A percentile compares a stretch with the other conserved stretches of the same genome.
Conservation (phyloP, 2,329 filamentous ascomycete species). For the Sporothrix pseudoabietina region DNA sequence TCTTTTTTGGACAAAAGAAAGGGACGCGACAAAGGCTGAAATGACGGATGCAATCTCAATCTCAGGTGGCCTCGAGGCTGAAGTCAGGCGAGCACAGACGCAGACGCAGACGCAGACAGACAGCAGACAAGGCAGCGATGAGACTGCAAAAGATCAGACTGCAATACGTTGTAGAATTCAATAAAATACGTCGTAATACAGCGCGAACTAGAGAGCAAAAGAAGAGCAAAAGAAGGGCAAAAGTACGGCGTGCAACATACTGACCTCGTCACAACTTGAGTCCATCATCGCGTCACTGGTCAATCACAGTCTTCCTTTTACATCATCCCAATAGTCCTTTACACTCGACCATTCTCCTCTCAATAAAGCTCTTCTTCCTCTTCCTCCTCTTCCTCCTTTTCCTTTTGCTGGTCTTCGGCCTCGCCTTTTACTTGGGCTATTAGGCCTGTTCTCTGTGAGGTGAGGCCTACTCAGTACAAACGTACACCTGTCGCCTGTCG, state of each 20-base stretch:
- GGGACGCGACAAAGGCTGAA: neutral
- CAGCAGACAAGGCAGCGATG: neutral
- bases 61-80: neutral
- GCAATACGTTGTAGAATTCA: neutral
- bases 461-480: neutral
- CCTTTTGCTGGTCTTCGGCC: neutral
- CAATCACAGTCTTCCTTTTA: neutral
- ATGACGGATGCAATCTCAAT: neutral
- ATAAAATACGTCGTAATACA: neutral
- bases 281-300: neutral
- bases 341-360: neutral
- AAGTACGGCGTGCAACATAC: neutral
- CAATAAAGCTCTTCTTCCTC: neutral
- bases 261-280: neutral
- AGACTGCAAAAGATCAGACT: neutral
- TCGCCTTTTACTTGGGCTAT: neutral
- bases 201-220: neutral
- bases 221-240: neutral
- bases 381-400: neutral
- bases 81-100: slow-evolving; percentile 12
- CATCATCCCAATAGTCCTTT: neutral
- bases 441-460: too few relatives aligned
- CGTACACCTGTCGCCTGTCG: neutral
- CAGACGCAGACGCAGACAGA: neutral
- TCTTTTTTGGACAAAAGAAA: too few relatives aligned